A percentile compares a stretch with the other conserved stretches of the same genome.
Conservation (phyloP, 176 grass and related monocot species). For the Poa pratensis region DNA sequence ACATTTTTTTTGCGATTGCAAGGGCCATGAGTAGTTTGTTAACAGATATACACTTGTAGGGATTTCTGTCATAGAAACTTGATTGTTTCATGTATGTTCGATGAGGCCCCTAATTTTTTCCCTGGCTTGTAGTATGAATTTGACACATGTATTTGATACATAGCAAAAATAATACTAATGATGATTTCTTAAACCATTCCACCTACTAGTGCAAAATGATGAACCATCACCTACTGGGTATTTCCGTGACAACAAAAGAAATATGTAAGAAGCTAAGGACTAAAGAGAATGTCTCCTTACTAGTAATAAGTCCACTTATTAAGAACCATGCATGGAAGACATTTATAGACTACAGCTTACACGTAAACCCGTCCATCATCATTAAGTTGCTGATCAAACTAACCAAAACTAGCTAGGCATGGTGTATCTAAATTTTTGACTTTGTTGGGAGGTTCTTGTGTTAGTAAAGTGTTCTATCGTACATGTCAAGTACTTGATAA, state of each 20-base stretch:
- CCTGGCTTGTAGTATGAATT: not conserved
- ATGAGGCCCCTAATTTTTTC: not conserved
- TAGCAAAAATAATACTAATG: not conserved
- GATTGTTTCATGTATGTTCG: not conserved
- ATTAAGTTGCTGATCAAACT: constrained; percentile 12
- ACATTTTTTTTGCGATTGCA: too few species aligned
- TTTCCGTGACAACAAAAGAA: not conserved
- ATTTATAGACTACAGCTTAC: constrained; percentile 9
- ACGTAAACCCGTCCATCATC: not conserved
- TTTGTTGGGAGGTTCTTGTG: not conserved
- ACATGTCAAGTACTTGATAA: not conserved
- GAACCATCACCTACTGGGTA: not conserved
- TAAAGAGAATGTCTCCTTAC: not conserved
- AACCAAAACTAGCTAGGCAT: not conserved
- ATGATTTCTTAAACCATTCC: constrained; percentile 1
- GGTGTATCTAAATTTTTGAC: not conserved
- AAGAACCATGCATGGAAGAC: not conserved
- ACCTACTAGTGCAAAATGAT: not conserved
- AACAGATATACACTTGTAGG: constrained; percentile 1
- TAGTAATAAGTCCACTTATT: not conserved
- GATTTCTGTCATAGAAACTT: not conserved
- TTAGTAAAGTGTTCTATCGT: constrained; percentile 3
- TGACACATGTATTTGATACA: not conserved
- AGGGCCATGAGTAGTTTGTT: too few species aligned
- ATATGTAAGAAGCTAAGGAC: not conserved